Base-by-base conservation (phyloP, 208 protist genomes). In the Leishmania martiniquensis region DNA sequence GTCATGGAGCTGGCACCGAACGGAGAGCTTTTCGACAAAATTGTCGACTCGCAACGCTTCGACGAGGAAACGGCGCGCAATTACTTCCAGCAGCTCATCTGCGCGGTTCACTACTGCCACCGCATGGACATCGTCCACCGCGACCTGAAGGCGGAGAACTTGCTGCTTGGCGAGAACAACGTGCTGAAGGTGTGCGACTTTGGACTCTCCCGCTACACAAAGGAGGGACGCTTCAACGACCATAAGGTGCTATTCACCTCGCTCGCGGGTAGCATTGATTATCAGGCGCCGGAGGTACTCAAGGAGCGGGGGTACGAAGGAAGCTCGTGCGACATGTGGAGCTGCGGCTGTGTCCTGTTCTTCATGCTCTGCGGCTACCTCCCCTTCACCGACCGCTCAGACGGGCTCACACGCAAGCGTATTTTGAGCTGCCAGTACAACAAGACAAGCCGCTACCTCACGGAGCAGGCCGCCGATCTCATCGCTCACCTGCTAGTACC, bases 1-100 rank as follows among this genome's bases (percentile, higher is more conserved):
- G 98, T 99, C 17, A 99, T 99, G 91, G 99, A 99, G 87, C 98
- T 98, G 66, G 90, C 99, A n/a, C 93, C 98, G 32, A 97, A 99
- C 70, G 99, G 99, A 69, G 90, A 99, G 76, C 99, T 99, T n/a
- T 99, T 99, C 83, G 99, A 99, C 80, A 95, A 99, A 65, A 98
- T 99, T 83, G 91, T 95, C 20, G 88, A 96, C 70, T 94, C 85
- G 15, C 71, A 95, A 68, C 91, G 92, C 54, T 95, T 98, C 76
- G 91, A 95, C 73, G 91, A 96, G 72, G 75, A 81, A 39, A 95
- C 87, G 45, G 91, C 93, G 52, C 91, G 93, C 69, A 85, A 89
- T 66, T 98, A 97, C 88, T 96, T 98, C 81, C 93, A 96, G 82
- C 96, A 98, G 80, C 91, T 98, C 62, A 96, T 98, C 66, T 87